Evolutionary conservation across 2,329 filamentous ascomycete species (phyloP).

Genomic region (Aquanectria penicillioides): DNA sequence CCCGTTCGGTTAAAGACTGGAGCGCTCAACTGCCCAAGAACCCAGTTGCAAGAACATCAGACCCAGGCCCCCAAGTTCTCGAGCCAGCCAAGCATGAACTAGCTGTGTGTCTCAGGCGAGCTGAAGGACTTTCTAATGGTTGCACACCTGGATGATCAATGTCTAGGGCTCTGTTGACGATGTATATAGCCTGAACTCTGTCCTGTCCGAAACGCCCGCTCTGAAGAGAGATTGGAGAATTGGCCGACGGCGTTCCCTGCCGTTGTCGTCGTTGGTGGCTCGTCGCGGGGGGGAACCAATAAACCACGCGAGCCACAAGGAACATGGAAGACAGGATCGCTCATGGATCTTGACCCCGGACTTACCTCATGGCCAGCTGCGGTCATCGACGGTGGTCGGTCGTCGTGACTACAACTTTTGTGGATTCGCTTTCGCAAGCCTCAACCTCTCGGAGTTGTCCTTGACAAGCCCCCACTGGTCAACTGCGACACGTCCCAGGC

Average conservation of each 20-base stretch:
- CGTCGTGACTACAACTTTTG: conserved; percentile 17
- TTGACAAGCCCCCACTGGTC: conserved; percentile 10
- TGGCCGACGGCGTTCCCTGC: conserved; percentile 11
- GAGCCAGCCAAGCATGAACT: conserved; percentile 8
- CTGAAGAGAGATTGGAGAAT: conserved; percentile 2
- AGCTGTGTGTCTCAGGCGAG: conserved; percentile 24
- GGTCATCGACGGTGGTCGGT: conserved; percentile 13
- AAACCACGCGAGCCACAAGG: conserved; percentile 26
- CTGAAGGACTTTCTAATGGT: conserved; percentile 11
- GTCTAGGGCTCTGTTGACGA: not conserved
- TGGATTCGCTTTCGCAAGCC: conserved; percentile 12
- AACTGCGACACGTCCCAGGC: conserved; percentile 19
- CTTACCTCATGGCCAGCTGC: not conserved
- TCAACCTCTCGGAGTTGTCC: conserved; percentile 19
- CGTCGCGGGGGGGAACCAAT: conserved; percentile 12
- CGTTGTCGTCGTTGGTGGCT: conserved; percentile 14
- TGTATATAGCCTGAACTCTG: conserved; percentile 30
- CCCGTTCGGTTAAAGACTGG: conserved; percentile 17
- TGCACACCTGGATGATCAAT: conserved; percentile 13
- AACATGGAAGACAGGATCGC: conserved; percentile 20
- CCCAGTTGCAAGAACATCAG: not conserved
- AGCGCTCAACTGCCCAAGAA: not conserved
- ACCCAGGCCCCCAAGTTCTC: not conserved
- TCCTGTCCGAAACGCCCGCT: conserved; percentile 5
- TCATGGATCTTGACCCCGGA: conserved; percentile 20